Evolutionary conservation across 2,329 filamentous ascomycete species (phyloP).

Genomic region (Alternaria ethzedia): DNA sequence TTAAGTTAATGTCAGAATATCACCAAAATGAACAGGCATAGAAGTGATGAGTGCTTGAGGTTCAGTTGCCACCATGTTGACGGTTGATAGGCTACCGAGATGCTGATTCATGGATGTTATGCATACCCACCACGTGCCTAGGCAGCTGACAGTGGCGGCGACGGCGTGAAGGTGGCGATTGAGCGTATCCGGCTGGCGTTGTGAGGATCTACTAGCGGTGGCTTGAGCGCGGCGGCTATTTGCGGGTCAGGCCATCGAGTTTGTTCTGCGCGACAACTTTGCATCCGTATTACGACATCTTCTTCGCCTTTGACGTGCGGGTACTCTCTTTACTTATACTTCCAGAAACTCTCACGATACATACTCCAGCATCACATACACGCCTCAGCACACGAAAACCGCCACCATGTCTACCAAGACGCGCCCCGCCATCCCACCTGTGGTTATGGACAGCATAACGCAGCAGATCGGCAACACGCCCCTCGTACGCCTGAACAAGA

Average conservation of each 20-base stretch:
- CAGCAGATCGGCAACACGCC: constrained; percentile 95
- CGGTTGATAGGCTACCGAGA: background rate
- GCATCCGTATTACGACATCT: background rate
- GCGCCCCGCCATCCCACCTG: constrained; percentile 59
- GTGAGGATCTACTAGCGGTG: constrained; percentile 15
- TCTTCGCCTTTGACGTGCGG: constrained; percentile 4
- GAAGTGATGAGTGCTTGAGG: background rate
- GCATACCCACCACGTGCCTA: background rate
- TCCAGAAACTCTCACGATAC: background rate
- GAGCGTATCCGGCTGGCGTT: background rate
- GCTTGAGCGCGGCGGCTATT: constrained; percentile 19
- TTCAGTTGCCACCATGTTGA: background rate
- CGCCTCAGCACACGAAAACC: background rate
- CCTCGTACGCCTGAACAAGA: constrained; percentile 90
- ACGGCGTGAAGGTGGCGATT: background rate
- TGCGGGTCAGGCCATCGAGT: constrained; percentile 16
- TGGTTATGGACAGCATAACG: constrained; percentile 70
- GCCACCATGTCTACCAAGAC: constrained; percentile 56
- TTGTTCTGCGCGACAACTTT: constrained; percentile 20
- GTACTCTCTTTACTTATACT: constrained; percentile 1
- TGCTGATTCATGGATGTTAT: background rate
- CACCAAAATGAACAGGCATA: background rate
- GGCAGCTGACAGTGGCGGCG: background rate
- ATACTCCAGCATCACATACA: background rate
- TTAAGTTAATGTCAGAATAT: background rate